Evolutionary conservation across 768 basidiomycete species (phyloP), one percentile per base, ranked within the genome.

Genomic region (Mycena crocata): DNA sequence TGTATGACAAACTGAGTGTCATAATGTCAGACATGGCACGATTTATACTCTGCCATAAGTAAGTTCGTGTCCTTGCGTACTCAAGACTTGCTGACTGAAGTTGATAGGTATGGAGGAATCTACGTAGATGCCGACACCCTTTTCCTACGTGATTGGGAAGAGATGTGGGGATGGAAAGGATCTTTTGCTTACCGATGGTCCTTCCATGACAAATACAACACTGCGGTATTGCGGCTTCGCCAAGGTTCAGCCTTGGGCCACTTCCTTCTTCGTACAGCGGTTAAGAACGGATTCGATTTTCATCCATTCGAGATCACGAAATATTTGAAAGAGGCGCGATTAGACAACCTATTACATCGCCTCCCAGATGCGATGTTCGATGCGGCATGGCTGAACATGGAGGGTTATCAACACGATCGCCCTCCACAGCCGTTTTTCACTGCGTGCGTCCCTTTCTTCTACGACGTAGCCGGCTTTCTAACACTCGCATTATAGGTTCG

Each of bases 301-400:
- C 98, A 99, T 73, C 97, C 97, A 0, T 96, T 96, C 93, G 94
- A 93, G 1, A 90, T 99, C 50, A 92, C 93, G 46, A 85, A 88
- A 68, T 99, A 99, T 76, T 89, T 91, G 32, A 93, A 92, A 78
- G 97, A 99, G 71, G 95, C 96, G 1, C 85, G 90, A 64, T 72
- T 98, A 40, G 94, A 97, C 66, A 88, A 86, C 15, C 81, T 99
- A 49, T 81, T 99, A 44, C 86, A 95, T 62, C 87, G 95, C 31
- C 84, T 99, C n/a, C 97, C 97, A 0, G 98, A 99, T 76, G 97
- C 97, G 7, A 80, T 99, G 64, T 98, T 98, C 69, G 97, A 99
- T 77, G 90, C 94, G 17, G 97, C 98, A 3, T 99, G 96, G 96
- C 82, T 99, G 50, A 98, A 95, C 77, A 94, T 93, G 35, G 97